Percentiles rank a stretch among this genome's conserved stretches.
These are phyloP conservation scores for Hypoxylon perforatum DNA, from an alignment of 495 filamentous ascomycete genomes.

Conservation along the genomic window DNA sequence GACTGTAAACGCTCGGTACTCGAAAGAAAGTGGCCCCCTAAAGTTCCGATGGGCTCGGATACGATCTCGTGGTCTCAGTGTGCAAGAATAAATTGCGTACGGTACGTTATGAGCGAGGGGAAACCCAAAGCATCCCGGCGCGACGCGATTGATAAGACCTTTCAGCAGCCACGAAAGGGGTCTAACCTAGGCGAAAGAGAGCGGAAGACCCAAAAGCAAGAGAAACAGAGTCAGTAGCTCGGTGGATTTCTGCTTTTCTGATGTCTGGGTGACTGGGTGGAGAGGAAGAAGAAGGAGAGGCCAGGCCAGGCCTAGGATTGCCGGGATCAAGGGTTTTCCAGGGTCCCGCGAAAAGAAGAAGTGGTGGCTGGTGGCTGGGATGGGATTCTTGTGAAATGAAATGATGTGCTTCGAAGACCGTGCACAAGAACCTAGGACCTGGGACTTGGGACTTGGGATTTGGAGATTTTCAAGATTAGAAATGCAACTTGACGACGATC, in stretches of 20 bases:
- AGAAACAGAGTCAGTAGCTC: slow-evolving; percentile 38
- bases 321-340: slow-evolving; percentile 37
- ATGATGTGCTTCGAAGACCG: slow-evolving; percentile 42
- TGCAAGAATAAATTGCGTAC: slow-evolving; percentile 23
- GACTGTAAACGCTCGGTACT: slow-evolving; percentile 36
- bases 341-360: slow-evolving; percentile 19
- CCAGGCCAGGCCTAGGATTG: slow-evolving; percentile 18
- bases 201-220: slow-evolving; percentile 23
- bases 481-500: slow-evolving; percentile 23
- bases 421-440: slow-evolving; percentile 28
- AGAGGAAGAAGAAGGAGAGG: slow-evolving; percentile 27
- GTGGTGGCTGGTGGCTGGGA: slow-evolving; percentile 29
- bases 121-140: slow-evolving; percentile 39
- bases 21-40: slow-evolving; percentile 27
- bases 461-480: slow-evolving; percentile 14
- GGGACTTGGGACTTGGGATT: background rate
- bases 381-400: slow-evolving; percentile 37
- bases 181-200: slow-evolving; percentile 17
- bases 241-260: slow-evolving; percentile 37
- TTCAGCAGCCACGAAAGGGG: slow-evolving; percentile 17
- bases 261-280: slow-evolving; percentile 9
- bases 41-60: slow-evolving; percentile 32
- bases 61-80: slow-evolving; percentile 17
- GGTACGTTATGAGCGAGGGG: slow-evolving; percentile 19
- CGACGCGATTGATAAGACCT: slow-evolving; percentile 32